phyloP scores from a whole-genome alignment of 1,284 basidiomycete genomes.

The Ustilago bromivora region DNA sequence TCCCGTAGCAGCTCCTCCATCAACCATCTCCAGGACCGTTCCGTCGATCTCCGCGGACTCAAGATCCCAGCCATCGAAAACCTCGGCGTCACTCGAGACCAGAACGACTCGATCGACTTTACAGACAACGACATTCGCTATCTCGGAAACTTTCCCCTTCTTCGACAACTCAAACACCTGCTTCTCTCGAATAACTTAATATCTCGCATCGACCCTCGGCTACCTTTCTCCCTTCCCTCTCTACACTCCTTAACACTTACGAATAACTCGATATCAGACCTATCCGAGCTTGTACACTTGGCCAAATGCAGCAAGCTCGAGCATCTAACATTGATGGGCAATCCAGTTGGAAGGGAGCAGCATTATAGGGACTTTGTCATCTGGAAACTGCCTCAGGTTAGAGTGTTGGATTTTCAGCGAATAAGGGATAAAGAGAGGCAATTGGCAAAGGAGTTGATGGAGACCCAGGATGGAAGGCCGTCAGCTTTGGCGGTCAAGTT shows the following conservation, averaged over 20 bases:
- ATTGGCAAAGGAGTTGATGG: slow-evolving; percentile 57
- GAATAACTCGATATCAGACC: slow-evolving; percentile 74
- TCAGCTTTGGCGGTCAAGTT: slow-evolving; percentile 71
- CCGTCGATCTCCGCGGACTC: slow-evolving; percentile 76
- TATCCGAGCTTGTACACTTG: slow-evolving; percentile 87
- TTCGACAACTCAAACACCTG: slow-evolving; percentile 82
- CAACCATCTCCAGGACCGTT: slow-evolving; percentile 91
- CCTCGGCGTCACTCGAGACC: slow-evolving; percentile 96
- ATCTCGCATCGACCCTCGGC: slow-evolving; percentile 81
- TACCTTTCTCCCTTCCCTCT: slow-evolving; percentile 85
- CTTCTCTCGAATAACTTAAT: slow-evolving; percentile 89
- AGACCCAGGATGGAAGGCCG: slow-evolving; percentile 56
- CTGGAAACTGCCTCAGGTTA: slow-evolving; percentile 75
- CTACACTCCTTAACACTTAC: slow-evolving; percentile 76
- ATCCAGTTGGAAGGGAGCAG: slow-evolving; percentile 90
- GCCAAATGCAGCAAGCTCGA: slow-evolving; percentile 82
- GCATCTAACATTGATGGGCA: slow-evolving; percentile 87
- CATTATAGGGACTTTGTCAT: slow-evolving; percentile 91
- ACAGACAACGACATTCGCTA: slow-evolving; percentile 93
- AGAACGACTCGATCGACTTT: slow-evolving; percentile 92
- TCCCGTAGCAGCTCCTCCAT: slow-evolving; percentile 81
- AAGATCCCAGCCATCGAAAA: slow-evolving; percentile 99
- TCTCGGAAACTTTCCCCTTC: slow-evolving; percentile 86
- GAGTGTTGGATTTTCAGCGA: slow-evolving; percentile 95
- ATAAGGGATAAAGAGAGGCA: slow-evolving; percentile 81